These are phyloP conservation scores for Penicillium roqueforti DNA, from an alignment of 495 filamentous ascomycete genomes.

Conservation along the genomic window DNA sequence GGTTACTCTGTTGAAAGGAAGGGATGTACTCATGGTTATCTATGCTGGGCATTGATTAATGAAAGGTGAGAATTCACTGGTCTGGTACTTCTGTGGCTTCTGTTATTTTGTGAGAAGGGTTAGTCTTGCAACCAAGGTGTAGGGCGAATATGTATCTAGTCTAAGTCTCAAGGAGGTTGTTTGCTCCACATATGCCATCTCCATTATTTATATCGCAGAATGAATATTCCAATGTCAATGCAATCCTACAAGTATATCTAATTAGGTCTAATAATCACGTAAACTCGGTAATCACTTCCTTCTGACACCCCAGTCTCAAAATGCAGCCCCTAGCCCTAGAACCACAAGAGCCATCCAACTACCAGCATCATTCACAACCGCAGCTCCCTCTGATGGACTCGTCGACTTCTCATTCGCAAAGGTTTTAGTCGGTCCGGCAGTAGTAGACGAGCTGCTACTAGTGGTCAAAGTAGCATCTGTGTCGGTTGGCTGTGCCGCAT, in stretches of 20 bases:
- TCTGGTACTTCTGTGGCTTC: too few relatives aligned
- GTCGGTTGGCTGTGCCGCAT: constrained; percentile 8
- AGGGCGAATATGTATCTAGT: too few relatives aligned
- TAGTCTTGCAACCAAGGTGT: too few relatives aligned
- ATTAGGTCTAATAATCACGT: neutral
- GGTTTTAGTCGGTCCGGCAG: constrained; percentile 12
- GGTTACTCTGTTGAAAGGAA: neutral
- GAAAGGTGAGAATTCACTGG: neutral
- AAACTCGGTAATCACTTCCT: neutral
- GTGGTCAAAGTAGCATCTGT: neutral
- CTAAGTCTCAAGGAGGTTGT: too few relatives aligned
- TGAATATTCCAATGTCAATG: neutral
- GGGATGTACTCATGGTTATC: neutral
- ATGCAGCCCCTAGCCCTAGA: constrained; percentile 16
- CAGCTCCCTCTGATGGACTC: constrained; percentile 15
- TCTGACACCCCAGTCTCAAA: neutral
- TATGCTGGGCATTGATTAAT: neutral
- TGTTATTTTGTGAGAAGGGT: too few relatives aligned
- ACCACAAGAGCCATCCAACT: constrained; percentile 22
- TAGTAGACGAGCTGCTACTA: neutral
- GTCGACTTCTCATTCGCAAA: constrained; percentile 3
- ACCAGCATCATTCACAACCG: constrained; percentile 9
- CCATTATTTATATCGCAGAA: too few relatives aligned
- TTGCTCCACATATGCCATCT: too few relatives aligned
- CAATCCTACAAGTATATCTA: neutral